Percentiles rank a stretch among this genome's conserved stretches.
Evolutionary conservation across 257 asterid genomes (phyloP).

Genomic region (Salvia splendens): DNA sequence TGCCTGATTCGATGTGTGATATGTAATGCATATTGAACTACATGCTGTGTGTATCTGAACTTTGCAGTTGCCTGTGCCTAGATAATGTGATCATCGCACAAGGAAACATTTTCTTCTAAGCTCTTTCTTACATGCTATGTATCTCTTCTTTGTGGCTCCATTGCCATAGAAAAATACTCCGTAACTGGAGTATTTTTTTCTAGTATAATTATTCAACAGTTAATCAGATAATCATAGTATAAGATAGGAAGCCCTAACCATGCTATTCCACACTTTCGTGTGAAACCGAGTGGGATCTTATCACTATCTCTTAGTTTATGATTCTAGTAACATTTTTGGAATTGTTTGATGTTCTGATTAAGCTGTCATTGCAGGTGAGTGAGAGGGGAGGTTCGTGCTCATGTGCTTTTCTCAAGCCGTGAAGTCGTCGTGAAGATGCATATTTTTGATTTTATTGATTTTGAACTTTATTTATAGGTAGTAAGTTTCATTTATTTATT

Average conservation of each 20-base stretch:
- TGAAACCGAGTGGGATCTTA: too few species aligned
- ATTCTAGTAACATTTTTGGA: background rate
- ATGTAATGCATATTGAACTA: background rate
- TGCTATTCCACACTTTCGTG: too few species aligned
- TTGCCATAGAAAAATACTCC: background rate
- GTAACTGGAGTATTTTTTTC: too few species aligned
- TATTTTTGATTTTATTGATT: conserved; percentile 31
- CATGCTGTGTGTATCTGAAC: background rate
- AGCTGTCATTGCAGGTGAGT: conserved; percentile 43
- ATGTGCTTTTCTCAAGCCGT: conserved; percentile 34
- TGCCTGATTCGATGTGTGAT: conserved; percentile 12
- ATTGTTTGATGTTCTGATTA: conserved; percentile 8
- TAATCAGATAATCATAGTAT: too few species aligned
- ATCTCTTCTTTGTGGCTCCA: background rate
- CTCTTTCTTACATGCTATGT: background rate
- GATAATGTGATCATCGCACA: background rate
- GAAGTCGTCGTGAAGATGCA: conserved; percentile 30
- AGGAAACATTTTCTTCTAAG: background rate
- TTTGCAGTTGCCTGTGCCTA: background rate
- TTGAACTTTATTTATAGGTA: conserved; percentile 38
- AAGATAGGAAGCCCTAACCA: too few species aligned
- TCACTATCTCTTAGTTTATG: too few species aligned
- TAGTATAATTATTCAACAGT: too few species aligned
- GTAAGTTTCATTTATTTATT: background rate
- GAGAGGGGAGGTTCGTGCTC: conserved; percentile 27